Evolutionary conservation across 495 filamentous ascomycete species (phyloP).

Genomic region (Lasiosphaeriaceae sp.): DNA sequence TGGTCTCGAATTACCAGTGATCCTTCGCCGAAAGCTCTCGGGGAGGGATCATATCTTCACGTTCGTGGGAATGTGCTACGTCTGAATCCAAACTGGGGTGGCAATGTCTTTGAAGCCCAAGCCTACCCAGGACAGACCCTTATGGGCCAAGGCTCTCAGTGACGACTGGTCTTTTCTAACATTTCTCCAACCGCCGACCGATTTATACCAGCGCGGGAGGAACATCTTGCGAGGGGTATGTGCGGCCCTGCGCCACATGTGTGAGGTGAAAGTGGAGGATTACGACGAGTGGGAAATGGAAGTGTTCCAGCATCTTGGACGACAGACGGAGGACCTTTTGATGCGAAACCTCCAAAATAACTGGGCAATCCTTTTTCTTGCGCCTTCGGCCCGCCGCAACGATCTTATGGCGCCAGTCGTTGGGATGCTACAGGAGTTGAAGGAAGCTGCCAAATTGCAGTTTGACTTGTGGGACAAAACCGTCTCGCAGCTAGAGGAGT

Average conservation of each 20-base stretch:
- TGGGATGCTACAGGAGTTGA: constrained; percentile 2
- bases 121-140: neutral
- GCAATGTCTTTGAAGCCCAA: neutral
- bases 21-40: constrained; percentile 6
- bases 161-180: too few relatives aligned
- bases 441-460: neutral
- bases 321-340: constrained; percentile 3
- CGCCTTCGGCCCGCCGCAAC: neutral
- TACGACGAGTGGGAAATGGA: neutral
- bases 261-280: neutral
- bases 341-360: neutral
- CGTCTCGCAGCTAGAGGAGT: neutral
- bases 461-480: neutral
- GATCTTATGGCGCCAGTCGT: constrained; percentile 5
- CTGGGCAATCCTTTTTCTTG: neutral
- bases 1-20: constrained; percentile 7
- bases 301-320: constrained; percentile 2
- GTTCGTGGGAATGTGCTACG: constrained; percentile 12
- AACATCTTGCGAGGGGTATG: too few relatives aligned
- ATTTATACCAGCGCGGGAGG: too few relatives aligned
- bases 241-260: too few relatives aligned
- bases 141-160: too few relatives aligned
- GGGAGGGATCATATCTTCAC: constrained; percentile 5
- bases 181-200: too few relatives aligned
- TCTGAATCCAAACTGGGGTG: constrained; percentile 5